Percentiles rank a stretch among this genome's conserved stretches.
Conservation (phyloP, 768 basidiomycete species). For the Mycena rosella region DNA sequence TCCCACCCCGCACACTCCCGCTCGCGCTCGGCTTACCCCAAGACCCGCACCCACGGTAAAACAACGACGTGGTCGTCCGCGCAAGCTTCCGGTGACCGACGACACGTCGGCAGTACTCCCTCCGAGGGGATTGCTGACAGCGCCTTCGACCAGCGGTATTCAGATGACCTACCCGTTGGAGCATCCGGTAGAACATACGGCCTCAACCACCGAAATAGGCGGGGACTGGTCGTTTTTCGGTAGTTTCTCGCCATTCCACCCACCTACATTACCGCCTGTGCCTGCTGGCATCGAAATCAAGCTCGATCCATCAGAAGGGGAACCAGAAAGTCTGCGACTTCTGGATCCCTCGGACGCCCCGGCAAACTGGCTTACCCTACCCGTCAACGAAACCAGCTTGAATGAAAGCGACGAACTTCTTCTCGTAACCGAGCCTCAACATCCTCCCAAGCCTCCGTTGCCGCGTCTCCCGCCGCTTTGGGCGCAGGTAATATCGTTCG, state of each 20-base stretch:
- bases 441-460: slow-evolving; percentile 1
- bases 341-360: not conserved
- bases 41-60: not conserved
- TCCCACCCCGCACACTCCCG: not conserved
- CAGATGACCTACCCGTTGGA: not conserved
- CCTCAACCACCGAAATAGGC: not conserved
- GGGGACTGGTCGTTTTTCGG: no score
- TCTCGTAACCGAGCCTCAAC: not conserved
- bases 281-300: not conserved
- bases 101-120: not conserved
- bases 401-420: not conserved
- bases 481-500: slow-evolving; percentile 5
- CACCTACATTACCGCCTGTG: not conserved
- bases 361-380: slow-evolving; percentile 6
- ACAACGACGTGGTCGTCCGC: not conserved
- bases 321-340: not conserved
- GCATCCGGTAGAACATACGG: not conserved
- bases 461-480: slow-evolving; percentile 5
- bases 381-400: not conserved
- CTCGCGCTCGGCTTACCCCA: no score
- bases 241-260: no score
- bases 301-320: not conserved
- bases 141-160: not conserved
- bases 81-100: not conserved
- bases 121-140: not conserved